phyloP scores from a whole-genome alignment of 2,329 filamentous ascomycete genomes.

The Xylaria sp. region DNA sequence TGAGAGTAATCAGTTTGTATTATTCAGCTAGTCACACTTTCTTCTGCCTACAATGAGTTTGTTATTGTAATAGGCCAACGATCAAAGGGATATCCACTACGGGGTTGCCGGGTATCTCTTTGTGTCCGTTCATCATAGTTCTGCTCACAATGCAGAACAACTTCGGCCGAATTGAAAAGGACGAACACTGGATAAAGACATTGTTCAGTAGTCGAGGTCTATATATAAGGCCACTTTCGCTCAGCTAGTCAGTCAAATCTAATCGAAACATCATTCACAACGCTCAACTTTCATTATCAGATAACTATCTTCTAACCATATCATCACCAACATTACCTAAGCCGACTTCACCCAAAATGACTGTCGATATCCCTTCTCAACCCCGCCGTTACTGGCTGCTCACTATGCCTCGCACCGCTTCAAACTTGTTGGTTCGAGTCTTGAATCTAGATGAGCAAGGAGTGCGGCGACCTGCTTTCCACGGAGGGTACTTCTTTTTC shows the following conservation, averaged over 20 bases:
- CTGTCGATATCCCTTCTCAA: conserved; percentile 22
- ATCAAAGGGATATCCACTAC: conserved; percentile 12
- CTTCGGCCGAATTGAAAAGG: not conserved
- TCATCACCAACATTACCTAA: not conserved
- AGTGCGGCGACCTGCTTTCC: conserved; percentile 26
- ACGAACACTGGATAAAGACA: not conserved
- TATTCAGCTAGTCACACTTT: not conserved
- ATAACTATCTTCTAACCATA: not conserved
- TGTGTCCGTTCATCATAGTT: not conserved
- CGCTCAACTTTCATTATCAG: too few species aligned
- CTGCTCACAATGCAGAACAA: conserved; percentile 1
- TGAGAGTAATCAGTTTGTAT: not conserved
- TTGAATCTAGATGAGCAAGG: conserved; percentile 36
- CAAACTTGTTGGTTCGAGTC: conserved; percentile 38
- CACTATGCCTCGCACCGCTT: conserved; percentile 39
- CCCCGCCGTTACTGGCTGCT: conserved; percentile 38
- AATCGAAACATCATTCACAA: not conserved
- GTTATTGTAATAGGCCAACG: not conserved
- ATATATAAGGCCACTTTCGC: conserved; percentile 13
- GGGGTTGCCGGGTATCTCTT: not conserved
- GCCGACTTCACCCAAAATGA: conserved; percentile 25
- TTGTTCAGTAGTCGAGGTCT: not conserved
- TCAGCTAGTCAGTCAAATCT: not conserved
- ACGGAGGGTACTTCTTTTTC: conserved; percentile 41
- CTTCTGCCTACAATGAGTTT: not conserved